Conservation (phyloP, 345 rosid genomes). For the Odontarrhena argentea region DNA sequence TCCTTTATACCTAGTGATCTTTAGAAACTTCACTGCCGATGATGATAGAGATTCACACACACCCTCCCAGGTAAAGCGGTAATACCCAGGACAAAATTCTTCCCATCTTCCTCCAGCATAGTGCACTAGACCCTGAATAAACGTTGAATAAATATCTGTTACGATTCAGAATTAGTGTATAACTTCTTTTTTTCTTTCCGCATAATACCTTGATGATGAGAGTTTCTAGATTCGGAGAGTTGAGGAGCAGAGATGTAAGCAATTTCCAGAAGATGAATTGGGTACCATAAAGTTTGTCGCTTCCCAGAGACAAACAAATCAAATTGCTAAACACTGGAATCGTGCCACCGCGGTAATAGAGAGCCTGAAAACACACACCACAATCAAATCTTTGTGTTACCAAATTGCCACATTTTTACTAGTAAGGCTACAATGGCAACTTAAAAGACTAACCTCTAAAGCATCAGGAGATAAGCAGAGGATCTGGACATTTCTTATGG, state of each 20-base stretch:
- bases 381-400: not conserved
- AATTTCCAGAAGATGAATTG: slow-evolving; percentile 32
- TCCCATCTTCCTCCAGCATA: slow-evolving; percentile 30
- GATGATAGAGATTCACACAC: slow-evolving; percentile 26
- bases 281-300: slow-evolving; percentile 33
- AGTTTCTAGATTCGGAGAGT: slow-evolving; percentile 30
- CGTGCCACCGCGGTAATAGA: slow-evolving; percentile 34
- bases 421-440: not conserved
- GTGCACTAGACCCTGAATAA: slow-evolving; percentile 30
- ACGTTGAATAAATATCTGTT: slow-evolving; percentile 3
- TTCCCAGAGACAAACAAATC: slow-evolving; percentile 34
- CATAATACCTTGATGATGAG: slow-evolving; percentile 37
- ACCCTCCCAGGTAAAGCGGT: not conserved
- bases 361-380: slow-evolving; percentile 29
- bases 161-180: slow-evolving; percentile 4
- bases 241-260: slow-evolving; percentile 26
- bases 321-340: slow-evolving; percentile 32
- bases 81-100: not conserved
- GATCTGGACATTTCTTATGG: slow-evolving; percentile 25
- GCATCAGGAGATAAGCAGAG: slow-evolving; percentile 42
- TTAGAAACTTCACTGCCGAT: slow-evolving; percentile 26
- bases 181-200: not conserved
- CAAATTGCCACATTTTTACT: not conserved
- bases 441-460: slow-evolving; percentile 28
- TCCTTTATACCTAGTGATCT: slow-evolving; percentile 32